Evolutionary conservation across 257 asterid genomes (phyloP).

Genomic region (Agastache rugosa): DNA sequence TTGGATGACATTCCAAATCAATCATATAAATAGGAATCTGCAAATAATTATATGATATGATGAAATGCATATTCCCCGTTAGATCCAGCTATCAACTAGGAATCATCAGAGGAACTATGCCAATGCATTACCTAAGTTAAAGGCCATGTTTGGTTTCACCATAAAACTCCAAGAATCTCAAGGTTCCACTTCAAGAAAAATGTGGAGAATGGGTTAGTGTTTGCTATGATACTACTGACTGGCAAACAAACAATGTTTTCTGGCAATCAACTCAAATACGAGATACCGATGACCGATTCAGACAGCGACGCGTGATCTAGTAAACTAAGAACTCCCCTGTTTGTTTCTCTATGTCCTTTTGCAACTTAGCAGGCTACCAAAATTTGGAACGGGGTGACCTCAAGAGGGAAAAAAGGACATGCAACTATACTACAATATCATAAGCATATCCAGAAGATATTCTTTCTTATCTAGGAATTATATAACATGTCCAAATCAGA

Average conservation of each 20-base stretch:
- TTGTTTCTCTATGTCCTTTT: conserved; percentile 38
- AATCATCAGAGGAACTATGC: conserved; percentile 11
- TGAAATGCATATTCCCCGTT: conserved; percentile 7
- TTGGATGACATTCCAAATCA: neutral
- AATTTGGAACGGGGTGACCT: neutral
- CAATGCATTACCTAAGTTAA: neutral
- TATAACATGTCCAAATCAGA: conserved; percentile 24
- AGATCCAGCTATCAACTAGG: conserved; percentile 23
- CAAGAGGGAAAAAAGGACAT: conserved; percentile 21
- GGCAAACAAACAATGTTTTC: neutral
- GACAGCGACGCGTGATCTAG: neutral
- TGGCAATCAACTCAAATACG: neutral
- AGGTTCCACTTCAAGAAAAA: neutral
- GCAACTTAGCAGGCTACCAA: conserved; percentile 21
- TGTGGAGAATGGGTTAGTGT: neutral
- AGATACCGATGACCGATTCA: neutral
- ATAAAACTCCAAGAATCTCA: neutral
- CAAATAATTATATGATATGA: conserved; percentile 20
- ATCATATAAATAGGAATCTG: neutral
- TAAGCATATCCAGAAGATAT: conserved; percentile 53
- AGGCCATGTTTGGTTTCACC: conserved; percentile 1
- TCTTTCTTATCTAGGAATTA: conserved; percentile 32
- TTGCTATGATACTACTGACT: neutral
- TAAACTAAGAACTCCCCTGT: conserved; percentile 33
- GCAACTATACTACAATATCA: conserved; percentile 33